Conservation (phyloP, 2,329 filamentous ascomycete genomes). For the Pseudodiploospora longispora region DNA sequence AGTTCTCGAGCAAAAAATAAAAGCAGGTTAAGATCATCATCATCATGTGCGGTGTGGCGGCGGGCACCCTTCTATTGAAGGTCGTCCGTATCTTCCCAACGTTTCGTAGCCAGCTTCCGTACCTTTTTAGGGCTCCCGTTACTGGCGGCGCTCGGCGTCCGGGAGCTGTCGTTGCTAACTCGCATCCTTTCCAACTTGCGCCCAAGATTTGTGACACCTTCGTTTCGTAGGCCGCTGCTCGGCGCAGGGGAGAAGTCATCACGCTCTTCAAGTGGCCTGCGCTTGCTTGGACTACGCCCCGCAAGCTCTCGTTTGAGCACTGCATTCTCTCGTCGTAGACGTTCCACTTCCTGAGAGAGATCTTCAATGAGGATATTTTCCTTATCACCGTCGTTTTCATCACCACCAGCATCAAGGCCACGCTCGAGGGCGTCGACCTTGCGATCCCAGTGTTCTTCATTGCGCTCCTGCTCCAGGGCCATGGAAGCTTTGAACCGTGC, state of each 20-base stretch:
- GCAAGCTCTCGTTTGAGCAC: slow-evolving; percentile 58
- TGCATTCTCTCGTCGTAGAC: slow-evolving; percentile 55
- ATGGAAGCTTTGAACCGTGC: slow-evolving; percentile 73
- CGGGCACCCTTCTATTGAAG: slow-evolving; percentile 4
- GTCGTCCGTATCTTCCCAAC: slow-evolving; percentile 41
- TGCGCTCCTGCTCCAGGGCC: slow-evolving; percentile 69
- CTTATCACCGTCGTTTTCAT: slow-evolving; percentile 49
- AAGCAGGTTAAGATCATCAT: too few species aligned
- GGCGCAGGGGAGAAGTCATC: slow-evolving; percentile 32
- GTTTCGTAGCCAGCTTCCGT: slow-evolving; percentile 38
- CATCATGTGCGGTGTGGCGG: background rate
- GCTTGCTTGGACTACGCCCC: slow-evolving; percentile 54
- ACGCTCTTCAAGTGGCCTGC: slow-evolving; percentile 46
- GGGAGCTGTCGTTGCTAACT: slow-evolving; percentile 32
- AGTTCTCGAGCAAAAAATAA: too few species aligned
- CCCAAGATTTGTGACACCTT: slow-evolving; percentile 30
- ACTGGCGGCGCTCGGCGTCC: slow-evolving; percentile 17
- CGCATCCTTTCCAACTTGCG: slow-evolving; percentile 43
- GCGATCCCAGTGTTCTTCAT: slow-evolving; percentile 77
- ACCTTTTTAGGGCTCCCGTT: slow-evolving; percentile 45
- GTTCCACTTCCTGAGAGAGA: slow-evolving; percentile 63
- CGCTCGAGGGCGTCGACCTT: slow-evolving; percentile 65
- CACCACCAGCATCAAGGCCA: slow-evolving; percentile 35
- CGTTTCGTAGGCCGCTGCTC: slow-evolving; percentile 6
- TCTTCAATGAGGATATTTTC: slow-evolving; percentile 56